Evolutionary conservation across 1,284 basidiomycete genomes (phyloP).

Genomic region (Puccinia triticina): DNA sequence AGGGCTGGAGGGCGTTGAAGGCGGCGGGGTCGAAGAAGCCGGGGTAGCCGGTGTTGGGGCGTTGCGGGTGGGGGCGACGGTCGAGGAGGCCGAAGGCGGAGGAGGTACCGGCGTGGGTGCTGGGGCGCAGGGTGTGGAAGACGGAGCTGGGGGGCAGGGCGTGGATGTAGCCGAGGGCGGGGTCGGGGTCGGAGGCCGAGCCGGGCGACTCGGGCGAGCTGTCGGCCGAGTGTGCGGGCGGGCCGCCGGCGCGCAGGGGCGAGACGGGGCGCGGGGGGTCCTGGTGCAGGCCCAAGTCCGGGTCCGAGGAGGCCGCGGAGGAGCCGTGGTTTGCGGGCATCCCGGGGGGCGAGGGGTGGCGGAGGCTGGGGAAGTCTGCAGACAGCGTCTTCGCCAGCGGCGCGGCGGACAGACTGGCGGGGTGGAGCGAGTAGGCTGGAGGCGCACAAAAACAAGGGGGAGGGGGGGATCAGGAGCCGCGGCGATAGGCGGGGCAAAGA

Average conservation of each 20-base stretch:
- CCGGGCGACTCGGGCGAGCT: slow-evolving; percentile 23
- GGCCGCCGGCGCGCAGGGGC: background rate
- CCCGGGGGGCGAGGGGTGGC: background rate
- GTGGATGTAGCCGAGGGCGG: background rate
- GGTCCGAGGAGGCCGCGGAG: slow-evolving; percentile 6
- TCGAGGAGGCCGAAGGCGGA: background rate
- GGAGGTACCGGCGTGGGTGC: slow-evolving; percentile 31
- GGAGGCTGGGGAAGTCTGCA: slow-evolving; percentile 7
- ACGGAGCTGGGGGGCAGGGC: background rate
- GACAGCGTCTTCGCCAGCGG: background rate
- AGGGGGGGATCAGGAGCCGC: background rate
- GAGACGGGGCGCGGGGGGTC: background rate
- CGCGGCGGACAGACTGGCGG: no score
- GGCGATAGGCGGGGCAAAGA: background rate
- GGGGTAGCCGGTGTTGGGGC: background rate
- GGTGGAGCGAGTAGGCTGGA: background rate
- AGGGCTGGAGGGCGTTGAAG: background rate
- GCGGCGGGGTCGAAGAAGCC: background rate
- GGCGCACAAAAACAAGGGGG: background rate
- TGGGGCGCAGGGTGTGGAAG: slow-evolving; percentile 9
- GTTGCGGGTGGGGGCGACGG: background rate
- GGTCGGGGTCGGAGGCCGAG: background rate
- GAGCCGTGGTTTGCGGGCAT: slow-evolving; percentile 15
- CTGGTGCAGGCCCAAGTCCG: background rate
- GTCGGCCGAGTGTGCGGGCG: background rate